Conservation (phyloP, 257 asterid genomes). For the Nicotiana noctiflora region DNA sequence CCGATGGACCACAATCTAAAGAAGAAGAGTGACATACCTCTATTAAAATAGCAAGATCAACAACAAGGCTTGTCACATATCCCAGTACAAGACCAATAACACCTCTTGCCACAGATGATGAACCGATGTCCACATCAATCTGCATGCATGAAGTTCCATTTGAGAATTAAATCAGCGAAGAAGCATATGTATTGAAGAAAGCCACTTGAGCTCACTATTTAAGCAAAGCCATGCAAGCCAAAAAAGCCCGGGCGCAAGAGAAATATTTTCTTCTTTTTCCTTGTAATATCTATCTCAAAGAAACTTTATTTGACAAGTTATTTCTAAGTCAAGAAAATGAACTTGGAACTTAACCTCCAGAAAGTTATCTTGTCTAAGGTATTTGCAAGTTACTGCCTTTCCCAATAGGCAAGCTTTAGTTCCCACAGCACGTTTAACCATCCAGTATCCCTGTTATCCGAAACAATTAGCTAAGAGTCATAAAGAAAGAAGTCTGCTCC, state of each 20-base stretch:
- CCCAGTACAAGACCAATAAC: constrained; percentile 94
- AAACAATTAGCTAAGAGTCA: not conserved
- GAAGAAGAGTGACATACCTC: constrained; percentile 50
- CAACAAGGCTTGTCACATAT: constrained; percentile 78
- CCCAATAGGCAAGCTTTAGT: constrained; percentile 95
- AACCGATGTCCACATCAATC: constrained; percentile 98
- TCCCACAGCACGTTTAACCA: constrained; percentile 99
- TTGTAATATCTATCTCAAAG: too few species aligned
- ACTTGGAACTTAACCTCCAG: constrained; percentile 61
- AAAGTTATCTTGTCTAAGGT: constrained; percentile 91
- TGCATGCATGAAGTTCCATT: constrained; percentile 27
- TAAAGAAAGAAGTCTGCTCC: not conserved
- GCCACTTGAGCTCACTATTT: not conserved
- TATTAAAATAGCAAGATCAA: constrained; percentile 85
- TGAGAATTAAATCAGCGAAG: not conserved
- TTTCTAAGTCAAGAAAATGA: not conserved
- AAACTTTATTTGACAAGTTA: too few species aligned
- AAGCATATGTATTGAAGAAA: not conserved
- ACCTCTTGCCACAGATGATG: constrained; percentile 95
- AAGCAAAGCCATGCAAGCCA: not conserved
- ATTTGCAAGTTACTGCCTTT: constrained; percentile 90
- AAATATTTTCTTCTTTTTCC: not conserved
- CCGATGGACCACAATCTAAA: not conserved
- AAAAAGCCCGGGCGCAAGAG: not conserved
- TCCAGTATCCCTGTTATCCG: constrained; percentile 82